phyloP scores from a whole-genome alignment of 148 eudicot genomes.

The Vaccinium myrtillus region DNA sequence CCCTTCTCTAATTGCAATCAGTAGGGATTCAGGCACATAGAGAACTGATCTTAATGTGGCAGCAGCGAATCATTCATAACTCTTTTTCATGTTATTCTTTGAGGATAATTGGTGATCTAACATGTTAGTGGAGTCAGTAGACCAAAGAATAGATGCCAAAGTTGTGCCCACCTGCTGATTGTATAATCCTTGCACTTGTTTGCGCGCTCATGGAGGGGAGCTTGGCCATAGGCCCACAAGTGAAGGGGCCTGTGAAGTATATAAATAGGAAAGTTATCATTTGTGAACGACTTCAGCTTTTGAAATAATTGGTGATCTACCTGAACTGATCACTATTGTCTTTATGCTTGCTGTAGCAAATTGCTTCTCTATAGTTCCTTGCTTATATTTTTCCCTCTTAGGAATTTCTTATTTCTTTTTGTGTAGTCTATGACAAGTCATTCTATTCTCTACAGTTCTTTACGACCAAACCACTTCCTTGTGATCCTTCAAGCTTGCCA shows the following conservation, averaged over 20 bases:
- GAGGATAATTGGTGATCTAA: not conserved
- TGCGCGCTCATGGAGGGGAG: not conserved
- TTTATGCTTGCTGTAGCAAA: not conserved
- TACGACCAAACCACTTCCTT: constrained; percentile 72
- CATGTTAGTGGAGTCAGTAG: not conserved
- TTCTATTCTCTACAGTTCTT: constrained; percentile 56
- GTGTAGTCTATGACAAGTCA: constrained; percentile 3
- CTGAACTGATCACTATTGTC: not conserved
- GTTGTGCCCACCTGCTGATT: not conserved
- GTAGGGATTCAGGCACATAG: not conserved
- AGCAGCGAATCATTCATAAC: not conserved
- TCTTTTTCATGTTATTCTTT: not conserved
- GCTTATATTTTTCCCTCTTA: not conserved
- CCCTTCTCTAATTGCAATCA: not conserved
- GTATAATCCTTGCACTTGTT: not conserved
- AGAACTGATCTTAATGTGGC: not conserved
- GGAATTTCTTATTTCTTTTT: constrained; percentile 10
- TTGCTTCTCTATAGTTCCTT: not conserved
- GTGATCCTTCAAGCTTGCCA: constrained; percentile 84
- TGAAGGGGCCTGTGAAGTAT: not conserved
- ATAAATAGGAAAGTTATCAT: not conserved
- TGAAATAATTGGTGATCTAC: not conserved
- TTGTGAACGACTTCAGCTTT: not conserved
- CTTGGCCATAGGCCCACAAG: constrained; percentile 4
- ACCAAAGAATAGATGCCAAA: not conserved